Conservation (phyloP, 2,329 filamentous ascomycete species). For the Verticillium albo-atrum region DNA sequence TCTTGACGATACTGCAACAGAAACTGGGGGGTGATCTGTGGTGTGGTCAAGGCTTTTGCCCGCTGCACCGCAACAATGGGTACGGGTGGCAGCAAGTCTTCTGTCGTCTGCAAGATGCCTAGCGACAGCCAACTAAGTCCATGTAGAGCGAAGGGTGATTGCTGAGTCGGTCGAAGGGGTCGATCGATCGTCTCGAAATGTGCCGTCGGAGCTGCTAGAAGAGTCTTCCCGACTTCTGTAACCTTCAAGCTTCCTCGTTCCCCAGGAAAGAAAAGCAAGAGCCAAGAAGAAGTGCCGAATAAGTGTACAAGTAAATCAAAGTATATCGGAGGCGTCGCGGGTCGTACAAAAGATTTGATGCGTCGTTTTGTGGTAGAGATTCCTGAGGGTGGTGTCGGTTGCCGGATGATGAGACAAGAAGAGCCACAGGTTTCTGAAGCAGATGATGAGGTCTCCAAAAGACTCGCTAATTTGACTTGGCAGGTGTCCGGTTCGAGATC, state of each 20-base stretch:
- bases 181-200: too few species aligned
- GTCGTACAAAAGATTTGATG: background rate
- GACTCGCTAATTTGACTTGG: background rate
- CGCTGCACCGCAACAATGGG: constrained; percentile 11
- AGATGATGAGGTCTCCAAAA: background rate
- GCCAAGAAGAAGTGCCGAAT: too few species aligned
- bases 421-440: background rate
- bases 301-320: too few species aligned
- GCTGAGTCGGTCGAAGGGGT: background rate
- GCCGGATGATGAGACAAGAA: constrained; percentile 10
- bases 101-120: constrained; percentile 24
- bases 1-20: constrained; percentile 3
- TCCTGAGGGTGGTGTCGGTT: constrained; percentile 11
- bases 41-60: background rate
- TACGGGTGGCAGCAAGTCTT: constrained; percentile 8
- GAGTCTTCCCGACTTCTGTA: too few species aligned
- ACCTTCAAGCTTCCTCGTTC: too few species aligned
- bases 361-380: constrained; percentile 4
- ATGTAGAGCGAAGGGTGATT: constrained; percentile 19
- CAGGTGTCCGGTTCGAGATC: too few species aligned
- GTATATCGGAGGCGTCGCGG: background rate
- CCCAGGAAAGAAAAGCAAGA: too few species aligned
- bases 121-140: constrained; percentile 22
- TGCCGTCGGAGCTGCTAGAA: too few species aligned
- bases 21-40: background rate